Conservation (phyloP, 2,329 filamentous ascomycete species). For the Neopestalotiopsis clavispora region DNA sequence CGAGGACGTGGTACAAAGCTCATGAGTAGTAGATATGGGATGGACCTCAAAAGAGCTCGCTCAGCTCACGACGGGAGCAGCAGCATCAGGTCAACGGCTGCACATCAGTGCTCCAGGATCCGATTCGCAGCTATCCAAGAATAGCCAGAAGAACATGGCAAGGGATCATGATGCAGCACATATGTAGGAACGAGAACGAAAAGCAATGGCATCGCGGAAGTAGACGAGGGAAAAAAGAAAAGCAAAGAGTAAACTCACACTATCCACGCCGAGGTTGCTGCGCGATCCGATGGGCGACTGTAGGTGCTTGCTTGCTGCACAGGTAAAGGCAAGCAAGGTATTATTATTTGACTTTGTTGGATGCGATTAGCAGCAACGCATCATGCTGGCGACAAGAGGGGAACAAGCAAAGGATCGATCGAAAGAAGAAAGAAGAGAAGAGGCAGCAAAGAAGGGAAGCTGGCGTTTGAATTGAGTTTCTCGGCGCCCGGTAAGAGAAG, state of each 20-base stretch:
- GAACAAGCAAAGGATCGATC: not conserved
- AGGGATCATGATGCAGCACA: not conserved
- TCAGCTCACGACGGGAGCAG: not conserved
- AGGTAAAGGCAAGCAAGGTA: not conserved
- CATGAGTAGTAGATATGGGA: not conserved
- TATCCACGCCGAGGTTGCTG: not conserved
- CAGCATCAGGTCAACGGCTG: not conserved
- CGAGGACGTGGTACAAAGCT: constrained; percentile 7
- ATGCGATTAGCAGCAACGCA: not conserved
- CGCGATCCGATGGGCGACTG: not conserved
- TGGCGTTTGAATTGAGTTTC: not conserved
- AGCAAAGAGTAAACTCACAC: not conserved
- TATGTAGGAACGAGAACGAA: not conserved
- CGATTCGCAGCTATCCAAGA: not conserved
- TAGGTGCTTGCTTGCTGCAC: not conserved
- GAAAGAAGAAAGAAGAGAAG: not conserved
- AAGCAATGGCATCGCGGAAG: not conserved
- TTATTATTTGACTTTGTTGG: not conserved
- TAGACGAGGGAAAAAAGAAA: not conserved
- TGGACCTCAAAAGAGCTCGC: not conserved
- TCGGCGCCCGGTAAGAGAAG: not conserved
- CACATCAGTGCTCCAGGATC: not conserved
- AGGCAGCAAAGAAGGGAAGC: not conserved
- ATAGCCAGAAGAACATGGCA: not conserved
- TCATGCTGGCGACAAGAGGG: not conserved